phyloP scores from a whole-genome alignment of 345 rosid genomes.

The Brassica napus region DNA sequence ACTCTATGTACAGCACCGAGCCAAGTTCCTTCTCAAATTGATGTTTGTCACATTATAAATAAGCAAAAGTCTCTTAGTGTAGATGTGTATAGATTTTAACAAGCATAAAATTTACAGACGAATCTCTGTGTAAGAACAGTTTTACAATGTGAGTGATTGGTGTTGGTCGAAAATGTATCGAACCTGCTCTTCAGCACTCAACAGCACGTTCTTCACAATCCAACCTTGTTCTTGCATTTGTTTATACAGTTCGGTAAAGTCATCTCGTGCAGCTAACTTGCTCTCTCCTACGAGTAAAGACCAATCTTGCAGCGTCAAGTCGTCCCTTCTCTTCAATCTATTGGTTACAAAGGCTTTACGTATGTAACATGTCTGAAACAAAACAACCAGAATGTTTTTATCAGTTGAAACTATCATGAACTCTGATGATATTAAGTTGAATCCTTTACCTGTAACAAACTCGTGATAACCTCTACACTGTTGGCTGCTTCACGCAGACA shows the following conservation, averaged over 20 bases:
- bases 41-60: conserved; percentile 17
- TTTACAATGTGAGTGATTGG: conserved; percentile 18
- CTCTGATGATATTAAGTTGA: background rate
- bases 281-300: conserved; percentile 13
- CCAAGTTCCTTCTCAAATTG: conserved; percentile 46
- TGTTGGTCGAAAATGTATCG: conserved; percentile 54
- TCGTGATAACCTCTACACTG: conserved; percentile 27
- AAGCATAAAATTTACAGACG: conserved; percentile 22
- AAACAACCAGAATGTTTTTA: background rate
- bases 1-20: conserved; percentile 51
- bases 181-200: conserved; percentile 59
- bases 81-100: conserved; percentile 35
- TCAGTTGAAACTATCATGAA: background rate
- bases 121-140: conserved; percentile 22
- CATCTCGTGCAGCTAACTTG: conserved; percentile 4
- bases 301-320: conserved; percentile 21
- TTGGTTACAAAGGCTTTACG: conserved; percentile 25
- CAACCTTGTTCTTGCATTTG: conserved; percentile 66
- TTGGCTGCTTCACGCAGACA: conserved; percentile 36
- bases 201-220: conserved; percentile 63
- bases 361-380: conserved; percentile 36
- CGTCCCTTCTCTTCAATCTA: background rate
- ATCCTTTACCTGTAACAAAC: conserved; percentile 29
- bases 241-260: conserved; percentile 40
- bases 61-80: conserved; percentile 10